Evolutionary conservation across 1,284 basidiomycete species (phyloP).

Genomic region (Cutaneotrichosporon mucoides): DNA sequence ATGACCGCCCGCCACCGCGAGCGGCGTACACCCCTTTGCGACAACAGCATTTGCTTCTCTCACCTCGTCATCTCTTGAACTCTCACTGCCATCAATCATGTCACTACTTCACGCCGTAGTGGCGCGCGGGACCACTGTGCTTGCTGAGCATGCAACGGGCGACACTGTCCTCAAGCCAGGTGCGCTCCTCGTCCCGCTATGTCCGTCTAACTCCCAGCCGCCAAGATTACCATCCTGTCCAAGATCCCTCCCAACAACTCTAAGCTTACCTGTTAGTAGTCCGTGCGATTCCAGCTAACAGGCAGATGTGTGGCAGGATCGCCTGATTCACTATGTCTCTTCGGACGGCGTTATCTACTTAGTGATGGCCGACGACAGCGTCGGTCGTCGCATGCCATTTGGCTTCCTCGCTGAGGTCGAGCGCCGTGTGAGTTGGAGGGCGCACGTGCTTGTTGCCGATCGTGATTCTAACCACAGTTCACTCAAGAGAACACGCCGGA

Average conservation of each 20-base stretch:
- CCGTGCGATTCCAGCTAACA: neutral
- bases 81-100: slow-evolving; percentile 27
- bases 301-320: slow-evolving; percentile 83
- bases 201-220: slow-evolving; percentile 48
- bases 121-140: slow-evolving; percentile 67
- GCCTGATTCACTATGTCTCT: slow-evolving; percentile 91
- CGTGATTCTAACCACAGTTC: slow-evolving; percentile 52
- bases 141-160: slow-evolving; percentile 76
- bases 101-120: slow-evolving; percentile 75
- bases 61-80: too few relatives aligned
- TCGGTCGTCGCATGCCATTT: slow-evolving; percentile 87
- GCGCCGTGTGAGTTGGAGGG: slow-evolving; percentile 52
- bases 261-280: slow-evolving; percentile 15
- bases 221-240: slow-evolving; percentile 84
- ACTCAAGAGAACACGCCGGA: slow-evolving; percentile 52
- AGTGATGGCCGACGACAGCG: slow-evolving; percentile 88
- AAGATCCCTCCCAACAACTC: slow-evolving; percentile 57
- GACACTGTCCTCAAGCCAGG: slow-evolving; percentile 81
- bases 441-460: too few relatives aligned
- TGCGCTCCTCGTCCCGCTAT: slow-evolving; percentile 32
- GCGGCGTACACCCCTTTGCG: too few relatives aligned
- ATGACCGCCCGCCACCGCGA: neutral
- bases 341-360: slow-evolving; percentile 81
- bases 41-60: too few relatives aligned
- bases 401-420: slow-evolving; percentile 86